phyloP scores from a whole-genome alignment of 257 asterid genomes.

The Rehmannia glutinosa region DNA sequence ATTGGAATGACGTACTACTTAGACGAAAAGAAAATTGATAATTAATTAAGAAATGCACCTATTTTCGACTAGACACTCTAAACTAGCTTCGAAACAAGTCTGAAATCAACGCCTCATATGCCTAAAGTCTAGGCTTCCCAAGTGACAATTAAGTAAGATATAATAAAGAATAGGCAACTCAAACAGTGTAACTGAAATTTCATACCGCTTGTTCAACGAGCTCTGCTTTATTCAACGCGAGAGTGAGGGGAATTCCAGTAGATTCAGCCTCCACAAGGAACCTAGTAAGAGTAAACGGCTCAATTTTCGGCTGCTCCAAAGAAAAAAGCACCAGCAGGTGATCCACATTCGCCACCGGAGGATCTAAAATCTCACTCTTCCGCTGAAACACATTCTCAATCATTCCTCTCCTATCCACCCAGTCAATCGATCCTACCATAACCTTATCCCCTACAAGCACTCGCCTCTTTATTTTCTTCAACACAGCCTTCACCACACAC shows the following conservation, averaged over 20 bases:
- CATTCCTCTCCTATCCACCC: constrained; percentile 89
- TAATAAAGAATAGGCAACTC: constrained; percentile 4
- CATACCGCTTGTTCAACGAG: constrained; percentile 64
- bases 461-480: constrained; percentile 92
- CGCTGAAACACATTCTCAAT: constrained; percentile 83
- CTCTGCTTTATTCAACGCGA: constrained; percentile 82
- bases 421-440: constrained; percentile 79
- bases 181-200: neutral
- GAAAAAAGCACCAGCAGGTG: constrained; percentile 80
- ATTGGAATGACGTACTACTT: neutral
- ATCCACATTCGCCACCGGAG: constrained; percentile 93
- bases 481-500: constrained; percentile 86
- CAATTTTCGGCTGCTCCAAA: constrained; percentile 75
- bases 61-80: neutral
- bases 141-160: no score
- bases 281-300: constrained; percentile 71
- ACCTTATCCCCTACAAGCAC: constrained; percentile 95
- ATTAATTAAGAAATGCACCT: neutral
- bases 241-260: constrained; percentile 74
- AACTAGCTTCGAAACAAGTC: neutral
- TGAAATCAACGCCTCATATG: neutral
- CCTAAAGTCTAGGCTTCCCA: no score
- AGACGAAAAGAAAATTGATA: neutral
- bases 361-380: constrained; percentile 72
- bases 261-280: constrained; percentile 97